Conservation (phyloP, 1,284 basidiomycete species). For the Paramarasmius palmivorus region DNA sequence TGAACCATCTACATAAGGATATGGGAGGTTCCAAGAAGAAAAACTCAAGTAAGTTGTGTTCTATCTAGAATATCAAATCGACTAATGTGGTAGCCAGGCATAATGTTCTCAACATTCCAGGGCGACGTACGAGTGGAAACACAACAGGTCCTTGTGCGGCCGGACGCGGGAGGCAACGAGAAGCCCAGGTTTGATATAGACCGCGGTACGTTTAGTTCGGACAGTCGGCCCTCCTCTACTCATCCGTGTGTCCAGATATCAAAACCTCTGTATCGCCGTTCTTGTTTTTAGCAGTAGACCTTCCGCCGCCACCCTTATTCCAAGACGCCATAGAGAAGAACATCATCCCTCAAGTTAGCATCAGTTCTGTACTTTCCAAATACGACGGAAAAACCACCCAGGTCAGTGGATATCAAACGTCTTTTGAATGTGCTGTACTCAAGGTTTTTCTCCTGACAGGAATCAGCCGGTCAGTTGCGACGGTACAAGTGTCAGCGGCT, state of each 20-base stretch:
- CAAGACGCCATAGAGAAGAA: slow-evolving; percentile 96
- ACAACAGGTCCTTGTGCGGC: slow-evolving; percentile 88
- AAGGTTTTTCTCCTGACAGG: slow-evolving; percentile 43
- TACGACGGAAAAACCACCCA: slow-evolving; percentile 92
- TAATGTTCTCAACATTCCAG: slow-evolving; percentile 93
- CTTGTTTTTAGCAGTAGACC: slow-evolving; percentile 92
- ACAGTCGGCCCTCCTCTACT: slow-evolving; percentile 13
- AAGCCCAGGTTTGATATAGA: slow-evolving; percentile 91
- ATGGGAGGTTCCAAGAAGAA: slow-evolving; percentile 87
- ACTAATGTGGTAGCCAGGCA: slow-evolving; percentile 47
- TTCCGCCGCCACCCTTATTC: slow-evolving; percentile 95
- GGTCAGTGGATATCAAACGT: slow-evolving; percentile 42
- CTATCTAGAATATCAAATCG: slow-evolving; percentile 17
- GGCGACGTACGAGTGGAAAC: slow-evolving; percentile 92
- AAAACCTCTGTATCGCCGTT: slow-evolving; percentile 89
- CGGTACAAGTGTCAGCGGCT: slow-evolving; percentile 88
- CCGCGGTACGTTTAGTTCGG: slow-evolving; percentile 58
- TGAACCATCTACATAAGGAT: slow-evolving; percentile 92
- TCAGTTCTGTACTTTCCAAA: slow-evolving; percentile 91
- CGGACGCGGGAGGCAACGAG: slow-evolving; percentile 68
- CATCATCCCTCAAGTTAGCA: slow-evolving; percentile 96
- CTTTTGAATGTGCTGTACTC: slow-evolving; percentile 9
- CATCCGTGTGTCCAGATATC: slow-evolving; percentile 59
- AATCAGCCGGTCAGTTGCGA: slow-evolving; percentile 83
- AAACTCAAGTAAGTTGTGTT: slow-evolving; percentile 71